Percentiles rank a stretch among this genome's conserved stretches.
phyloP scores from a whole-genome alignment of 495 filamentous ascomycete genomes.

The Aspergillus baeticus region DNA sequence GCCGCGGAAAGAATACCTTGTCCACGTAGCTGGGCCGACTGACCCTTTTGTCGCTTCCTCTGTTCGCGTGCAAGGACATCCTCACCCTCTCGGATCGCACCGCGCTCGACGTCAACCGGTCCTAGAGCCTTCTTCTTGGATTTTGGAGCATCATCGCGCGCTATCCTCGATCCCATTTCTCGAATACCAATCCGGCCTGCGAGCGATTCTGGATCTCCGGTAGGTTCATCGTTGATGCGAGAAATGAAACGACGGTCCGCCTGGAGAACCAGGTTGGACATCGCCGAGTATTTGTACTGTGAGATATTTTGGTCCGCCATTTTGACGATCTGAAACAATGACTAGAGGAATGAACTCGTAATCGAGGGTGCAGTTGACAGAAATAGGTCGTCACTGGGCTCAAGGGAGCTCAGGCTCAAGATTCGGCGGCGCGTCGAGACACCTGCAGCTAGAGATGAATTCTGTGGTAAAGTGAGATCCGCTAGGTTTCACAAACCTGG shows the following conservation, averaged over 20 bases:
- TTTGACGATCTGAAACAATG: slow-evolving; percentile 30
- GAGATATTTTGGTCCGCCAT: slow-evolving; percentile 95
- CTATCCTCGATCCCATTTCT: slow-evolving; percentile 88
- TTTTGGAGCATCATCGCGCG: slow-evolving; percentile 76
- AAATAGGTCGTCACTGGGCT: slow-evolving; percentile 29
- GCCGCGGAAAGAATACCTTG: slow-evolving; percentile 81
- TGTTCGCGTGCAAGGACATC: slow-evolving; percentile 85
- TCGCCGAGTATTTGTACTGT: slow-evolving; percentile 99
- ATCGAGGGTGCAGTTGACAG: slow-evolving; percentile 29
- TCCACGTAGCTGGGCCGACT: slow-evolving; percentile 68
- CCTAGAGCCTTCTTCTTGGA: slow-evolving; percentile 67
- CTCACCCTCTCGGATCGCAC: slow-evolving; percentile 76
- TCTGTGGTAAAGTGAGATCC: slow-evolving; percentile 24
- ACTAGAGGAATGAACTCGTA: slow-evolving; percentile 16
- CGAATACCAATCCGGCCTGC: slow-evolving; percentile 88
- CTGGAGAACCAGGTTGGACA: slow-evolving; percentile 99
- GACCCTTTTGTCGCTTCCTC: slow-evolving; percentile 77
- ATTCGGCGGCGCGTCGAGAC: slow-evolving; percentile 31
- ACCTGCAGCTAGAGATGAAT: slow-evolving; percentile 27
- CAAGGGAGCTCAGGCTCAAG: slow-evolving; percentile 36
- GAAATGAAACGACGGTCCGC: slow-evolving; percentile 95
- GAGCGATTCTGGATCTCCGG: slow-evolving; percentile 95
- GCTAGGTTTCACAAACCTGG: slow-evolving; percentile 41
- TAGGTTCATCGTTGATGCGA: slow-evolving; percentile 87
- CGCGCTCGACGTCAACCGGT: slow-evolving; percentile 69